These are phyloP conservation scores for Diaporthe aspalathi DNA, from an alignment of 2,329 filamentous ascomycete genomes.

Conservation along the genomic window DNA sequence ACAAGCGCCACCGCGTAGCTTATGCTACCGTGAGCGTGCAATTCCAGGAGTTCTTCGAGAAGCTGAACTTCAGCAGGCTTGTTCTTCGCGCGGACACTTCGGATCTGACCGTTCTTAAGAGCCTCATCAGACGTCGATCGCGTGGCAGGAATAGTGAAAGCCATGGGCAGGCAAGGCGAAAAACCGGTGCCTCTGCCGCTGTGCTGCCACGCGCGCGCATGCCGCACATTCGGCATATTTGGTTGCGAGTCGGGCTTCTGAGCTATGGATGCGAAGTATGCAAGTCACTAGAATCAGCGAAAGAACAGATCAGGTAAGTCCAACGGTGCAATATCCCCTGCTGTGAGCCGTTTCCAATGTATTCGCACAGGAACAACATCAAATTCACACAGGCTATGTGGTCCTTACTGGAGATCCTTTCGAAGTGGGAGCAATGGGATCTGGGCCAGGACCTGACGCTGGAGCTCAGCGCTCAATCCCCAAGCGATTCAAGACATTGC, in stretches of 20 bases:
- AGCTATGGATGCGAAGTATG: conserved; percentile 4
- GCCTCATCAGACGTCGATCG: background rate
- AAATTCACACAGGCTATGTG: conserved; percentile 19
- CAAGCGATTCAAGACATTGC: conserved; percentile 13
- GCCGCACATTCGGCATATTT: conserved; percentile 20
- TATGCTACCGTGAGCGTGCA: conserved; percentile 22
- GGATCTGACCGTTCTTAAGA: background rate
- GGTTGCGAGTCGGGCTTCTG: conserved; percentile 17
- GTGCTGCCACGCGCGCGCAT: background rate
- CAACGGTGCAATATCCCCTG: background rate
- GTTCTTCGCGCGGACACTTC: background rate
- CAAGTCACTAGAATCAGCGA: background rate
- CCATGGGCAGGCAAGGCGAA: background rate
- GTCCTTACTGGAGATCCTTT: conserved; percentile 16
- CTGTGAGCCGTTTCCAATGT: background rate
- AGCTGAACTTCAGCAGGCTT: conserved; percentile 9
- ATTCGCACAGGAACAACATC: conserved; percentile 6
- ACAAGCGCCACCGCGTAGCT: background rate
- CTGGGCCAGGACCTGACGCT: background rate
- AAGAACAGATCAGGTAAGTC: background rate
- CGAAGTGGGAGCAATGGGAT: background rate
- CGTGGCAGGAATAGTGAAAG: background rate
- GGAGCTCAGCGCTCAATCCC: conserved; percentile 25
- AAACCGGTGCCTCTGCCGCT: no score
- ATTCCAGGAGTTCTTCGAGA: conserved; percentile 26